Percentiles rank a stretch among this genome's conserved stretches.
Conservation (phyloP, 208 protist genomes). For the Phytomonas serpens region DNA sequence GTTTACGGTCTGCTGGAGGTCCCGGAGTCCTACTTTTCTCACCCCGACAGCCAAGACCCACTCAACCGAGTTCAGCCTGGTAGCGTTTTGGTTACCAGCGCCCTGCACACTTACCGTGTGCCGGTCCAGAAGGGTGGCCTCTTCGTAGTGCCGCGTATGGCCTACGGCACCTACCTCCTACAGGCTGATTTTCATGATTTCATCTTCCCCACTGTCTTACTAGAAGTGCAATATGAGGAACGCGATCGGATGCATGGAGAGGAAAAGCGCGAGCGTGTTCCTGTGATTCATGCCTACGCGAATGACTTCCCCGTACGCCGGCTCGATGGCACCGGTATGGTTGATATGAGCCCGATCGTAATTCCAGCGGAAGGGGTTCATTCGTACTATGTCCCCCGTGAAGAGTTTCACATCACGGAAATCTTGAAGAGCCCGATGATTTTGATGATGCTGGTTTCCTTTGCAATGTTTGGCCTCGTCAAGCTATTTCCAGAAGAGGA, state of each 20-base stretch:
- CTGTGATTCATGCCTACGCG: constrained; percentile 46
- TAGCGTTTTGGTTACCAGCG: constrained; percentile 54
- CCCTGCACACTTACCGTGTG: constrained; percentile 31
- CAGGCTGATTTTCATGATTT: constrained; percentile 79
- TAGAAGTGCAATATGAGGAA: constrained; percentile 57
- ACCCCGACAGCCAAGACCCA: constrained; percentile 28
- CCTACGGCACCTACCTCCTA: constrained; percentile 74
- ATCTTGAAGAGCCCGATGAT: constrained; percentile 79
- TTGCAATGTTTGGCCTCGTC: constrained; percentile 51
- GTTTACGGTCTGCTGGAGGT: constrained; percentile 47
- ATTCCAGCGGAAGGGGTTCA: constrained; percentile 47
- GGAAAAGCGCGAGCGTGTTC: constrained; percentile 12
- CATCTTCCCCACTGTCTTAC: constrained; percentile 63
- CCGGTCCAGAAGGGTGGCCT: constrained; percentile 52
- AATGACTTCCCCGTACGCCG: constrained; percentile 61
- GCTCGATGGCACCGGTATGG: constrained; percentile 53
- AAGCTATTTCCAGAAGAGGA: constrained; percentile 79
- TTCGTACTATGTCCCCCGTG: constrained; percentile 66
- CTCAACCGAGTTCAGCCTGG: constrained; percentile 61
- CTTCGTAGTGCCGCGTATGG: constrained; percentile 62
- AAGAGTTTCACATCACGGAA: constrained; percentile 51
- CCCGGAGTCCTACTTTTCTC: constrained; percentile 33
- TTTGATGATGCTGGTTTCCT: constrained; percentile 67
- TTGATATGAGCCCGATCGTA: constrained; percentile 52
- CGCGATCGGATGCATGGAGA: constrained; percentile 18